Evolutionary conservation across 305 asterid genomes (phyloP).

Genomic region (Solanum hybrid): DNA sequence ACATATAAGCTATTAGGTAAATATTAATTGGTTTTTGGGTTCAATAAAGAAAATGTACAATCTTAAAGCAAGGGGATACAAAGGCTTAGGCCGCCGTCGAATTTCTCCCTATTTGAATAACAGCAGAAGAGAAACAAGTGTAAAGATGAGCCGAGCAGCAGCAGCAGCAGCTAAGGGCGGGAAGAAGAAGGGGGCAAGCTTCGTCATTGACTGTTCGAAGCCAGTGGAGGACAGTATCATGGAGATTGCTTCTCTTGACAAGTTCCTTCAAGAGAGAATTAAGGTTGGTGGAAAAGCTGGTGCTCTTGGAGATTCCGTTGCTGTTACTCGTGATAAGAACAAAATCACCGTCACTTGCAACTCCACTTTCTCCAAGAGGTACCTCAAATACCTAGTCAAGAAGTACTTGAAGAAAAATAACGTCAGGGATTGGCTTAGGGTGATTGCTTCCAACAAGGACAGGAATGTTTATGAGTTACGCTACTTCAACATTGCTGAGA

Average conservation of each 20-base stretch:
- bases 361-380: conserved; percentile 63
- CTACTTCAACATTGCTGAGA: too few relatives aligned
- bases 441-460: too few relatives aligned
- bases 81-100: too few relatives aligned
- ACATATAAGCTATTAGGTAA: too few relatives aligned
- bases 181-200: conserved; percentile 50
- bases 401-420: too few relatives aligned
- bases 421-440: too few relatives aligned
- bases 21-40: too few relatives aligned
- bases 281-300: conserved; percentile 87
- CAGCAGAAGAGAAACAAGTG: background rate
- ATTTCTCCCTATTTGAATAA: background rate
- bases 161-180: conserved; percentile 40
- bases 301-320: conserved; percentile 62
- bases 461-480: too few relatives aligned
- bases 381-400: too few relatives aligned
- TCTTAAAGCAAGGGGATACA: too few relatives aligned
- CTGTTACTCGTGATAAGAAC: conserved; percentile 53
- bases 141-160: conserved; percentile 37
- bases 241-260: conserved; percentile 72
- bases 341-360: conserved; percentile 63
- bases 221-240: conserved; percentile 79
- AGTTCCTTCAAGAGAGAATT: conserved; percentile 71
- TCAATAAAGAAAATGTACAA: too few relatives aligned
- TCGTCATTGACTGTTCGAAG: conserved; percentile 63